Evolutionary conservation across 768 basidiomycete genomes (phyloP).

Genomic region (Pleurotus eryngii): DNA sequence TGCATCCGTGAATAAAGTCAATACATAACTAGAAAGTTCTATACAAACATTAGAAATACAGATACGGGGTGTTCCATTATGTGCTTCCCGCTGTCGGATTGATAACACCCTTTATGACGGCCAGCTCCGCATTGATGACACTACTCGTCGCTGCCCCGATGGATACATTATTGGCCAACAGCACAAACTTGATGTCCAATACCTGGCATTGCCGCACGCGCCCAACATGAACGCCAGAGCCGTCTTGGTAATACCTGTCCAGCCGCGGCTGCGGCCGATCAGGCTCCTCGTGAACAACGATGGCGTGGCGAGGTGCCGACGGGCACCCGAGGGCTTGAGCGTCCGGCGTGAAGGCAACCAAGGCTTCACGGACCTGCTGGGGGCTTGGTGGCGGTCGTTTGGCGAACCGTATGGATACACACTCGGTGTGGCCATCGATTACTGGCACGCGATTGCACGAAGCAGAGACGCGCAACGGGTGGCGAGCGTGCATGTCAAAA

Average conservation of each 20-base stretch:
- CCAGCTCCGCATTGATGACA: constrained; percentile 96
- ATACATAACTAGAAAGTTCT: too few species aligned
- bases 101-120: constrained; percentile 68
- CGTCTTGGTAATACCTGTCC: constrained; percentile 86
- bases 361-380: constrained; percentile 83
- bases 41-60: neutral
- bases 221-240: constrained; percentile 89
- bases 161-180: constrained; percentile 88
- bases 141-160: constrained; percentile 96
- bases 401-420: constrained; percentile 83
- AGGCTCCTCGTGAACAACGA: constrained; percentile 88
- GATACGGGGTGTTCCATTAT: neutral
- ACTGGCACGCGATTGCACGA: constrained; percentile 95
- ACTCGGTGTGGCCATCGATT: constrained; percentile 91
- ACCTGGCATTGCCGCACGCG: constrained; percentile 89
- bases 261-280: constrained; percentile 94
- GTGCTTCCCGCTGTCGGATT: neutral
- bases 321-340: constrained; percentile 77
- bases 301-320: constrained; percentile 78
- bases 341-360: constrained; percentile 70
- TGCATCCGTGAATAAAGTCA: too few species aligned
- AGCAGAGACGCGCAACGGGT: constrained; percentile 87
- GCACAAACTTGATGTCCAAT: constrained; percentile 93
- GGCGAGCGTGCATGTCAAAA: constrained; percentile 83
- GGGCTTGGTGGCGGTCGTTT: constrained; percentile 78